Evolutionary conservation across 1,284 basidiomycete species (phyloP), one percentile per base, ranked within the genome.

Genomic region (Pseudozyma tsukubaensis): DNA sequence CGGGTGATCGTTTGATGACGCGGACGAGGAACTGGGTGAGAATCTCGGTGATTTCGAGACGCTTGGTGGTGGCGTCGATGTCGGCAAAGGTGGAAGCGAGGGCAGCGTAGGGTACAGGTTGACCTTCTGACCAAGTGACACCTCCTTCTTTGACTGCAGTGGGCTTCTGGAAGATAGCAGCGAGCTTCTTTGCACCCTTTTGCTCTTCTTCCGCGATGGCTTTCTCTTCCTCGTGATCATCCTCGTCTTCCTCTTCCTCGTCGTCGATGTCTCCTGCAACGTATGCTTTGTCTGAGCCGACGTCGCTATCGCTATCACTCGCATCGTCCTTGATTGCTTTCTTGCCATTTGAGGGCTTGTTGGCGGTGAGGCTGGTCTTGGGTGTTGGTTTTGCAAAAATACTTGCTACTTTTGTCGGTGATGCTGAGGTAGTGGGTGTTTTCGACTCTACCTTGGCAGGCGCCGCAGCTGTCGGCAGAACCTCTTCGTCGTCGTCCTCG

Each of bases 11-110:
- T 82, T 91, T 90, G 52, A 98, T 95, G 44, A 99, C 94, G 12
- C 95, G 89, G 4, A 94, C 86, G 40, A 99, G 88, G 83, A 98
- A 93, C 1, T 92, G 88, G 0, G 94, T 98, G 29, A 99, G 88
- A 67, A 94, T 87, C 1, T 94, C 89, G 6, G 91, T 92, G 85
- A 98, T 99, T 85, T 97, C 94, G 40, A 98, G 87, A 8, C 97
- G 92, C 83, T 98, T 99, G 1, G 95, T 97, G 0, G 97, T 99
- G 2, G 91, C 90, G 85, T 97, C 95, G 72, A 99, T 98, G 54
- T 92, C 87, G 35, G 91, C 89, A 83, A 99, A 99, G 0, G 92
- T 90, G 69, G 93, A 91, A 1, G 94, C 91, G 29, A 99, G 88
- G 2, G 94, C 93, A 10, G 93, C 91, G 84, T 99, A 99, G 0